A percentile compares a stretch with the other conserved stretches of the same genome.
Evolutionary conservation across 2,329 filamentous ascomycete genomes (phyloP).

Genomic region (Trichoderma hamatum): DNA sequence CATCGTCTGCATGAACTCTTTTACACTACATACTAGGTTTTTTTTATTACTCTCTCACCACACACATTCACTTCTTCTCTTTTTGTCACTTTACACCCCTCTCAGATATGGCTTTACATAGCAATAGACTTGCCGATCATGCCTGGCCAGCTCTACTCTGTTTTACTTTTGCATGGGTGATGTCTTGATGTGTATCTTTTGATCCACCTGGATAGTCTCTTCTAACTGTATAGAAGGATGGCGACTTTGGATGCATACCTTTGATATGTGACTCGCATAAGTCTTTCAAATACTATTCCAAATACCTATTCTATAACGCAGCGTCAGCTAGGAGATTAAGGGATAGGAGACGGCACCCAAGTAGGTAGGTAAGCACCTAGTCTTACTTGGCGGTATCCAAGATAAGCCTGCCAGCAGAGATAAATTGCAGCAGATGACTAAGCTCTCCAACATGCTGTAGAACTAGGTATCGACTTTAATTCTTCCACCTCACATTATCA

Average conservation of each 20-base stretch:
- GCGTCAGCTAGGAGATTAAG: not conserved
- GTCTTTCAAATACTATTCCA: not conserved
- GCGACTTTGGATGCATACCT: too few species aligned
- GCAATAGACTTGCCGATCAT: conserved; percentile 17
- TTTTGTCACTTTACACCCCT: not conserved
- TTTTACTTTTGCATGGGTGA: not conserved
- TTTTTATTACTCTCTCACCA: not conserved
- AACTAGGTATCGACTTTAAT: not conserved
- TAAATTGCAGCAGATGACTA: not conserved
- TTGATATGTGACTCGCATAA: too few species aligned
- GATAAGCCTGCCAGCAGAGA: not conserved
- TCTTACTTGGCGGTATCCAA: not conserved
- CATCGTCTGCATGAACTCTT: conserved; percentile 15
- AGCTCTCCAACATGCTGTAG: not conserved
- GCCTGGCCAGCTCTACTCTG: not conserved
- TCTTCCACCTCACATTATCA: not conserved
- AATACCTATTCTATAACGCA: not conserved
- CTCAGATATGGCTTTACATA: not conserved
- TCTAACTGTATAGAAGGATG: too few species aligned
- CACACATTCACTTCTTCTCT: conserved; percentile 1
- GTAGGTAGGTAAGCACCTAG: not conserved
- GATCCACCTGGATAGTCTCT: not conserved
- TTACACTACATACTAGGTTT: conserved; percentile 14
- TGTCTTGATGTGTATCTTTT: not conserved
- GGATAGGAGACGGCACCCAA: not conserved